These are phyloP conservation scores for Trichoderma atrobrunneum DNA, from an alignment of 2,329 filamentous ascomycete genomes.

Conservation along the genomic window DNA sequence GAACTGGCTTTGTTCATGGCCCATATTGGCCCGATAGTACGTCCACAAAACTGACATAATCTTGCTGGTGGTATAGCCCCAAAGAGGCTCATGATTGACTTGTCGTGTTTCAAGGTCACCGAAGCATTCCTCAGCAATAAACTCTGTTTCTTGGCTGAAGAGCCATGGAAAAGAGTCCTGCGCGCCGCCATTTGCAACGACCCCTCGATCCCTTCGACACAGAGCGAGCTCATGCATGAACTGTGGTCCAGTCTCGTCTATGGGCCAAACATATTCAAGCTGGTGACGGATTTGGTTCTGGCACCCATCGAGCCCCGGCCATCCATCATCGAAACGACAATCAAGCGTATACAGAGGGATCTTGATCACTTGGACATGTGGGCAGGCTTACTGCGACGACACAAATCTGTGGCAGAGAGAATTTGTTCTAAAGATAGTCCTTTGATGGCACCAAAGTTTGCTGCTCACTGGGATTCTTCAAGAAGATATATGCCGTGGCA, in stretches of 20 bases:
- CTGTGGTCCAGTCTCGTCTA: neutral
- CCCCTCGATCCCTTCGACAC: neutral
- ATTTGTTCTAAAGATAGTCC: neutral
- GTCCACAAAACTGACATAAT: neutral
- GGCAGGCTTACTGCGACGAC: neutral
- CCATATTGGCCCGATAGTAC: neutral
- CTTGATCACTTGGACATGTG: neutral
- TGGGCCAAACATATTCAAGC: neutral
- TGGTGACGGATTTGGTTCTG: neutral
- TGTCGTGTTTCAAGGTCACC: neutral
- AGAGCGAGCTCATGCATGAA: neutral
- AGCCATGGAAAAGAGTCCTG: neutral
- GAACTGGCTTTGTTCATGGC: slow-evolving; percentile 4
- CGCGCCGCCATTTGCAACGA: neutral
- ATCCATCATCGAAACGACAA: neutral
- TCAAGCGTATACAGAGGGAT: neutral
- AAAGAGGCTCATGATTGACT: neutral
- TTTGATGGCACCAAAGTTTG: neutral
- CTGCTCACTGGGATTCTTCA: neutral
- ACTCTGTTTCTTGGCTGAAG: neutral
- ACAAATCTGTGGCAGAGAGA: neutral
- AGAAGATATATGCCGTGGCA: neutral
- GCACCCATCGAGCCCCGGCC: neutral
- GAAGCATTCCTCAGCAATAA: neutral
- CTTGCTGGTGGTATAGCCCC: neutral